A percentile compares a stretch with the other conserved stretches of the same genome.
Conservation (phyloP, 2,329 filamentous ascomycete species). For the Penicillium crustosum region DNA sequence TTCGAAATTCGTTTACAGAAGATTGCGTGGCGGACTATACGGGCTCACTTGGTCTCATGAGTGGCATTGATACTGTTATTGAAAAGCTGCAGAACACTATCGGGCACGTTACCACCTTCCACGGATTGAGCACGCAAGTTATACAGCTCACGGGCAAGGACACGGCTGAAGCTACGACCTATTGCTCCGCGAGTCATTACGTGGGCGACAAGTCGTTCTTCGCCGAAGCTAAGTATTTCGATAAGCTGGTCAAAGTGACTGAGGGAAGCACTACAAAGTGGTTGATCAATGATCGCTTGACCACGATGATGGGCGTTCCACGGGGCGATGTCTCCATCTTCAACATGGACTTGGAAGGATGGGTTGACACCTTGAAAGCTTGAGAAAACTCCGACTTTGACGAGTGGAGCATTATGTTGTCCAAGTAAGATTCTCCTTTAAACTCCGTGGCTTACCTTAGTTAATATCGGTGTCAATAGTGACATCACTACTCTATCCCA, state of each 20-base stretch:
- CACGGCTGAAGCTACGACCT: background rate
- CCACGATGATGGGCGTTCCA: slow-evolving; percentile 2
- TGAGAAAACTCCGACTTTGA: background rate
- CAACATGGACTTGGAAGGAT: background rate
- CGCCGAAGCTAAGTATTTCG: background rate
- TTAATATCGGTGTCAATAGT: background rate
- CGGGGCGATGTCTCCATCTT: background rate
- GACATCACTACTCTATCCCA: background rate
- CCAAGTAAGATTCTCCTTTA: background rate
- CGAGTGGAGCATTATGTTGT: background rate
- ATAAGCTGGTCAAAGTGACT: background rate
- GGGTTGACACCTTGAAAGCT: background rate
- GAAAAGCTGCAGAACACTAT: background rate
- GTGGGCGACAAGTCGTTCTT: background rate
- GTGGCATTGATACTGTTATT: background rate
- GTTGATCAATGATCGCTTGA: background rate
- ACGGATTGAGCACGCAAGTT: background rate
- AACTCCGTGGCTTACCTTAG: background rate
- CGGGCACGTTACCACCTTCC: background rate
- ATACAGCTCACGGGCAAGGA: background rate
- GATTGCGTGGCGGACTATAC: background rate
- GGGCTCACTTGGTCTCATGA: background rate
- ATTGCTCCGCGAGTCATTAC: background rate
- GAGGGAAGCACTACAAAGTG: background rate
- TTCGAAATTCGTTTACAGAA: background rate